Conservation (phyloP, 75 land plant species). For the Larix kaempferi region DNA sequence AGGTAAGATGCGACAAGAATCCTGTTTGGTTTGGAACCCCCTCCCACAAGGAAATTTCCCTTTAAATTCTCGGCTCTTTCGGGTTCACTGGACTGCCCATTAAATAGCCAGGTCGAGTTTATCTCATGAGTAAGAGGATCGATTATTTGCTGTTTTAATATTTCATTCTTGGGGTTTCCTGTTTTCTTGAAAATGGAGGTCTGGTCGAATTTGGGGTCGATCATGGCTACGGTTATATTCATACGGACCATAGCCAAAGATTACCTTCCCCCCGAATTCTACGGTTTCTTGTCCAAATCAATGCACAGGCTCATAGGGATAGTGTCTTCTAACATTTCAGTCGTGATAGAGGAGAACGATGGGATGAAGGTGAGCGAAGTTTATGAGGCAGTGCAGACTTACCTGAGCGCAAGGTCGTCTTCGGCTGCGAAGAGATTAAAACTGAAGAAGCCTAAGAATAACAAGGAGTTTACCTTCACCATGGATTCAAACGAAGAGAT, state of each 20-base stretch:
- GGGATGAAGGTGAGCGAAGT: constrained; percentile 13
- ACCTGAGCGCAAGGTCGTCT: constrained; percentile 9
- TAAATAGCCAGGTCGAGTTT: too few species aligned
- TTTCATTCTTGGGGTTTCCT: not conserved
- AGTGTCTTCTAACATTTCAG: constrained; percentile 20
- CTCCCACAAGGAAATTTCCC: too few species aligned
- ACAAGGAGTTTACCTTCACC: constrained; percentile 7
- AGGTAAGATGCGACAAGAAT: too few species aligned
- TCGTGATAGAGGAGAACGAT: constrained; percentile 19
- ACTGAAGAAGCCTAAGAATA: constrained; percentile 10
- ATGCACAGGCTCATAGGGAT: constrained; percentile 5
- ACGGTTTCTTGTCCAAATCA: constrained; percentile 9
- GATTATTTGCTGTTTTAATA: too few species aligned
- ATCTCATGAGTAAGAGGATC: too few species aligned
- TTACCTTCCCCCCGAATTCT: constrained; percentile 29
- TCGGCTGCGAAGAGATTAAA: constrained; percentile 1
- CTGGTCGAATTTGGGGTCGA: not conserved
- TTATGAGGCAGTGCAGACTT: constrained; percentile 16
- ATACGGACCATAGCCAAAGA: constrained; percentile 8
- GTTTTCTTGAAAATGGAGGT: not conserved
- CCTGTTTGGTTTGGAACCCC: too few species aligned
- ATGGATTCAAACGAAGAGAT: constrained; percentile 20
- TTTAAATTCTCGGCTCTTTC: too few species aligned
- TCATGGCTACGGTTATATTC: constrained; percentile 13
- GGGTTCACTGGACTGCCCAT: too few species aligned